Conservation (phyloP, 2,329 filamentous ascomycete genomes). For the Amauroascus verrucosus region DNA sequence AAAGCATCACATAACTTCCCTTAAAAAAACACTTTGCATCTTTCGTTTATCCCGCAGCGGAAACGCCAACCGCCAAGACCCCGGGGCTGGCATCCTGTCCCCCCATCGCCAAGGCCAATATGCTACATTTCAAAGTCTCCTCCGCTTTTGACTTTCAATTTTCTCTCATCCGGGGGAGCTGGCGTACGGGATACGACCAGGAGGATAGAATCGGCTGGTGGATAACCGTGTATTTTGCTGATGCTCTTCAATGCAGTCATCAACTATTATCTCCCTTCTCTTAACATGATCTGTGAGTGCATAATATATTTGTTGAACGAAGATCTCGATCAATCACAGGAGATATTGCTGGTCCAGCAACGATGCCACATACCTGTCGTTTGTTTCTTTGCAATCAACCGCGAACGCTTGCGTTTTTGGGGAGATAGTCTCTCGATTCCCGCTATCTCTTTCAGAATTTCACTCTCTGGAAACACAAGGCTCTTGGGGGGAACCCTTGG, state of each 20-base stretch:
- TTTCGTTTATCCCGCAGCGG: conserved; percentile 5
- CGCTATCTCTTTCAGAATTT: neutral
- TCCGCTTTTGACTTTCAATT: conserved; percentile 1
- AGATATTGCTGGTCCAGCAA: too few relatives aligned
- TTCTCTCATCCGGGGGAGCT: neutral
- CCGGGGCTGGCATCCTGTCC: neutral
- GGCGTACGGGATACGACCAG: neutral
- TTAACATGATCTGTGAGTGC: too few relatives aligned
- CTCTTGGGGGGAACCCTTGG: neutral
- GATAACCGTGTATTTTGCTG: neutral
- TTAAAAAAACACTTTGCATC: neutral
- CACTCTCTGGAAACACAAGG: neutral
- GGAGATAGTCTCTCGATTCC: neutral
- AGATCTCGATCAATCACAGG: too few relatives aligned
- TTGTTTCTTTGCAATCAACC: too few relatives aligned
- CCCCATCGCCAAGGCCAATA: conserved; percentile 7
- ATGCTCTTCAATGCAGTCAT: too few relatives aligned
- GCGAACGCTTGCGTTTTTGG: too few relatives aligned
- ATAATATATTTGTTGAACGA: too few relatives aligned
- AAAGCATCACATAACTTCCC: too few relatives aligned
- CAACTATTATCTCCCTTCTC: too few relatives aligned
- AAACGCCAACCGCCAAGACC: conserved; percentile 2
- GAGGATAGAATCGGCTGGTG: conserved; percentile 5
- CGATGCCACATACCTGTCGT: too few relatives aligned
- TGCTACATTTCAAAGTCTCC: conserved; percentile 2